phyloP scores from a whole-genome alignment of 139 green algal species.

The Mychonastes homosphaera region DNA sequence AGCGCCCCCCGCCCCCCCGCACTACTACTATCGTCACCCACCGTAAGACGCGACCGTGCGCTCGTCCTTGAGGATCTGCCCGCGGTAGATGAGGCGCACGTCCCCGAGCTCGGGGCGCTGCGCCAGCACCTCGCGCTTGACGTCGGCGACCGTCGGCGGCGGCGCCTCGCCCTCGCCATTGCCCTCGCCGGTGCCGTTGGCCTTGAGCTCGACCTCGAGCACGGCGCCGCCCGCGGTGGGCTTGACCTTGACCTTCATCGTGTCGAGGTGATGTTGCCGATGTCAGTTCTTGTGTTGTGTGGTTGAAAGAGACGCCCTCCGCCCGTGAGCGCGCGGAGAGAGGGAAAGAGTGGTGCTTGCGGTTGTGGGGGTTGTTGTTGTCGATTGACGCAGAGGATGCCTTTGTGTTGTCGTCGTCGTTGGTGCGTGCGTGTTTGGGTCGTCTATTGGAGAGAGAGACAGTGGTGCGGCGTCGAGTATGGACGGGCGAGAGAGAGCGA shows the following conservation, averaged over 20 bases:
- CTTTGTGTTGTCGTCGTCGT: not conserved
- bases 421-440: no score
- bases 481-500: no score
- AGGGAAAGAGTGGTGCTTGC: not conserved
- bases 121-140: slow-evolving; percentile 59
- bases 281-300: not conserved
- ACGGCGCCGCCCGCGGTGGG: slow-evolving; percentile 34
- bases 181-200: slow-evolving; percentile 31
- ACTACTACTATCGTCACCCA: no score
- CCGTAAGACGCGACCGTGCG: slow-evolving; percentile 67
- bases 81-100: slow-evolving; percentile 88
- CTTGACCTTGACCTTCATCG: slow-evolving; percentile 33
- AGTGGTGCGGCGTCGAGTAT: no score
- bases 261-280: not conserved
- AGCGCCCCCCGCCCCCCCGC: not conserved
- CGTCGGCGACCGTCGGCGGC: slow-evolving; percentile 38
- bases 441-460: no score
- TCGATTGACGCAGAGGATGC: not conserved
- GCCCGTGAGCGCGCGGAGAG: not conserved
- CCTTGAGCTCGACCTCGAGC: slow-evolving; percentile 40
- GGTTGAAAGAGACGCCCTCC: no score
- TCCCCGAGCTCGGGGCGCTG: slow-evolving; percentile 17
- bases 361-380: not conserved
- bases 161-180: slow-evolving; percentile 22
- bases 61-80: slow-evolving; percentile 86